Conservation (phyloP, 2,329 filamentous ascomycete species). For the Penicillium sp. region DNA sequence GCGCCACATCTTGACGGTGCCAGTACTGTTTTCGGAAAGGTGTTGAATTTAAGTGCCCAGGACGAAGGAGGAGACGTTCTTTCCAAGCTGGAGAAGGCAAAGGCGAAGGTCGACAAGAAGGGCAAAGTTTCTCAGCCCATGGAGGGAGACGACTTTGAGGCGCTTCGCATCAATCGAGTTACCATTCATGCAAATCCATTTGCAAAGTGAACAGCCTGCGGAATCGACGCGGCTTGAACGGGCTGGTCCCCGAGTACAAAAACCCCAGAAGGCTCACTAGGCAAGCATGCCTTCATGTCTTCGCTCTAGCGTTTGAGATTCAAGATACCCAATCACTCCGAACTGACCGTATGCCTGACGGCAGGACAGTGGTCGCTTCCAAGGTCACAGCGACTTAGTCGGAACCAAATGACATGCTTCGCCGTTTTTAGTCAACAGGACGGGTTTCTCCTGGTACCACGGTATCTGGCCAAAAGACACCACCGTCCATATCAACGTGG, state of each 20-base stretch:
- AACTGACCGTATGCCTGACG: background rate
- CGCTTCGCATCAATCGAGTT: conserved; percentile 54
- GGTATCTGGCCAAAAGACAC: background rate
- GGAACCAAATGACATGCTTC: background rate
- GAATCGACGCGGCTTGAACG: background rate
- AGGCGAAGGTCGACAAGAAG: conserved; percentile 63
- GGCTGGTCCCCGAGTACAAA: background rate
- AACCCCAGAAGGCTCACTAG: background rate
- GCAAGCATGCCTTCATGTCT: background rate
- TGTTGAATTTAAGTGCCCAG: conserved; percentile 46
- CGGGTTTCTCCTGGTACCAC: background rate
- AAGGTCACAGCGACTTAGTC: background rate
- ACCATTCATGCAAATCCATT: conserved; percentile 65
- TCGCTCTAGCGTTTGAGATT: background rate
- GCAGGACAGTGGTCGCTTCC: background rate
- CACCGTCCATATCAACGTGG: background rate
- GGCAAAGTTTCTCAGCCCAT: conserved; percentile 52
- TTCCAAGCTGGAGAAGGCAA: conserved; percentile 56
- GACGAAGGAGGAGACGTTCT: conserved; percentile 47
- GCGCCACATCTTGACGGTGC: conserved; percentile 64
- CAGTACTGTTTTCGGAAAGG: conserved; percentile 64
- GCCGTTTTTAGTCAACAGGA: background rate
- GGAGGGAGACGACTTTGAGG: conserved; percentile 46
- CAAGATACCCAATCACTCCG: background rate
- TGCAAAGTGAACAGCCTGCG: conserved; percentile 46